Evolutionary conservation across 768 basidiomycete species (phyloP).

Genomic region (Terana coerulea): DNA sequence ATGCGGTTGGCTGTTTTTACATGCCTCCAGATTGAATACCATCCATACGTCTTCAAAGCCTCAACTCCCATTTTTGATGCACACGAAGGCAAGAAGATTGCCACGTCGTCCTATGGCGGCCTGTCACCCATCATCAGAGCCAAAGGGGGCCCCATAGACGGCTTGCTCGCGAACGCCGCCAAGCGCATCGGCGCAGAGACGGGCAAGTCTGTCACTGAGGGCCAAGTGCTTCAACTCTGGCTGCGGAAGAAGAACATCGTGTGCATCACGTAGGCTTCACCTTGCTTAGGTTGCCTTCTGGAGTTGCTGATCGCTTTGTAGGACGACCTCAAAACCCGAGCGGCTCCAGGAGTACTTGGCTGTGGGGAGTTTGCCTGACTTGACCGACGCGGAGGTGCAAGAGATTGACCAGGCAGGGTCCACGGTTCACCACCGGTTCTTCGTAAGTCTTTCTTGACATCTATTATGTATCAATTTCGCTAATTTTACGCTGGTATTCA

Average conservation of each 20-base stretch:
- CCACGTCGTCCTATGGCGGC: slow-evolving; percentile 38
- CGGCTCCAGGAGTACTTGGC: slow-evolving; percentile 47
- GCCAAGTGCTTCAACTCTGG: slow-evolving; percentile 31
- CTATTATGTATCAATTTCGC: background rate
- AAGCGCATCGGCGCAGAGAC: slow-evolving; percentile 19
- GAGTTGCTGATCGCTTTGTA: slow-evolving; percentile 11
- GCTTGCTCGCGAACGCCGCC: slow-evolving; percentile 32
- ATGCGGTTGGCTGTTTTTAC: no score
- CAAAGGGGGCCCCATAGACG: slow-evolving; percentile 36
- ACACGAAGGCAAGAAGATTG: slow-evolving; percentile 35
- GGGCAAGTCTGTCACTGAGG: slow-evolving; percentile 23
- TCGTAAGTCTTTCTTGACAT: slow-evolving; percentile 15
- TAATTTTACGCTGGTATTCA: background rate
- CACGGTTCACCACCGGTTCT: slow-evolving; percentile 26
- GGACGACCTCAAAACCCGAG: slow-evolving; percentile 38
- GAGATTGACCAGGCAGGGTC: slow-evolving; percentile 27
- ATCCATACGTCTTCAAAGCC: slow-evolving; percentile 48
- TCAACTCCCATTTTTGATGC: slow-evolving; percentile 33
- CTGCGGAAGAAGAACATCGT: slow-evolving; percentile 28
- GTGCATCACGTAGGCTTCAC: slow-evolving; percentile 28
- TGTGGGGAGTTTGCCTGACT: slow-evolving; percentile 35
- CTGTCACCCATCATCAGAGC: slow-evolving; percentile 34
- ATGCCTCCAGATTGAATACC: slow-evolving; percentile 42
- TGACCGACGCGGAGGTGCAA: slow-evolving; percentile 24
- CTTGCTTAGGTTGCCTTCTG: background rate